Conservation (phyloP, 2,329 filamentous ascomycete genomes). For the Cryphonectria parasitica region DNA sequence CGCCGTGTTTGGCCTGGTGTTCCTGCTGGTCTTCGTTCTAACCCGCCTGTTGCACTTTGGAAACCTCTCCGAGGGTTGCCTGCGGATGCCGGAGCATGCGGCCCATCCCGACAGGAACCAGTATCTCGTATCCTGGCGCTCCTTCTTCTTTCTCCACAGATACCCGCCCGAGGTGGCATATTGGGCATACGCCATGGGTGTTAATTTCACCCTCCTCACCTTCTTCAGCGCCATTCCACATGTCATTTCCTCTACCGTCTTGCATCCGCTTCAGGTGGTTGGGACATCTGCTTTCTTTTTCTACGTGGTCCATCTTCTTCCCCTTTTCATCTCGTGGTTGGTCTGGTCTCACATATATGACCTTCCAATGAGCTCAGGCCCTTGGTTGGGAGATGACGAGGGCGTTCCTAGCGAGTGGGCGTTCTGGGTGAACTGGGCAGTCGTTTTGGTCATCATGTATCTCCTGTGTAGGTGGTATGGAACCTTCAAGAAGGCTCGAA, state of each 20-base stretch:
- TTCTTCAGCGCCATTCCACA: conserved; percentile 42
- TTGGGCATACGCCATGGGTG: conserved; percentile 46
- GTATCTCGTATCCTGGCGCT: conserved; percentile 45
- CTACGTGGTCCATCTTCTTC: conserved; percentile 45
- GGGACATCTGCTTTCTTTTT: conserved; percentile 54
- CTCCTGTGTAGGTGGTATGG: conserved; percentile 48
- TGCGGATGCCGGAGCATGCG: conserved; percentile 44
- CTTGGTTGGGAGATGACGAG: conserved; percentile 40
- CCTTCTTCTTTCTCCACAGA: conserved; percentile 53
- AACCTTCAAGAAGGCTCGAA: conserved; percentile 46
- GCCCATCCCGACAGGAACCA: conserved; percentile 41
- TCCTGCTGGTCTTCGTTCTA: conserved; percentile 44
- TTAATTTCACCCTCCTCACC: conserved; percentile 45
- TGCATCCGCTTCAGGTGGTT: conserved; percentile 46
- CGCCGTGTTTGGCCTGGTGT: conserved; percentile 35
- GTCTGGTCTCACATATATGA: conserved; percentile 26
- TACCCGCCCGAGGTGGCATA: conserved; percentile 53
- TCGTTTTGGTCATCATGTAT: conserved; percentile 44
- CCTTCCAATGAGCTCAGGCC: conserved; percentile 22
- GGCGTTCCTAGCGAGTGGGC: conserved; percentile 45
- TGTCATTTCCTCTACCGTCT: conserved; percentile 33
- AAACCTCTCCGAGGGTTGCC: conserved; percentile 49
- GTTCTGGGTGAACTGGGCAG: conserved; percentile 43
- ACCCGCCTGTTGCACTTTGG: conserved; percentile 48
- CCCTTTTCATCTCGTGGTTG: conserved; percentile 38